Conservation (phyloP, 306 rosid genomes). For the Erythrophleum fordii region DNA sequence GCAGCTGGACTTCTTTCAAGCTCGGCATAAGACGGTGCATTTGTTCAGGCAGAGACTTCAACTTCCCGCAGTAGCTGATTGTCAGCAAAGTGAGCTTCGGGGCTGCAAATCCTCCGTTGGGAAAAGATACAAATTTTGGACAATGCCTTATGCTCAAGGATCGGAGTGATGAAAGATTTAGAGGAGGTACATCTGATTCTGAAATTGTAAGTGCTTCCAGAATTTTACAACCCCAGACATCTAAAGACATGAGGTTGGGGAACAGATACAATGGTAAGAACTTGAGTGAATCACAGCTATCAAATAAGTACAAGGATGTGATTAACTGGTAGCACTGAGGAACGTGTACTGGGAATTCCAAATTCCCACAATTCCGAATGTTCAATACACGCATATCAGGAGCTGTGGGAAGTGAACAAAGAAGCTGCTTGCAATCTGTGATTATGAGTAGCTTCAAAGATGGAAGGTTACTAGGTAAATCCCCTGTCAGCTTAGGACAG, state of each 20-base stretch:
- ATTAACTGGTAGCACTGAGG: constrained; percentile 26
- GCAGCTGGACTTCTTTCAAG: constrained; percentile 34
- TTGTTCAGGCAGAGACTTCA: constrained; percentile 47
- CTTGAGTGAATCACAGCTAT: constrained; percentile 44
- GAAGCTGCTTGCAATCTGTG: constrained; percentile 34
- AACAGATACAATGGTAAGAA: constrained; percentile 41
- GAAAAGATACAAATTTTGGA: constrained; percentile 41
- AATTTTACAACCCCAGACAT: constrained; percentile 38
- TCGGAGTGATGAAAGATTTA: constrained; percentile 16
- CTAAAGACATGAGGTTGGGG: constrained; percentile 45
- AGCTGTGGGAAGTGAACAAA: constrained; percentile 38
- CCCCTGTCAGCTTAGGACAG: constrained; percentile 40
- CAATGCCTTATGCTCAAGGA: constrained; percentile 41
- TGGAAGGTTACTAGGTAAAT: constrained; percentile 47
- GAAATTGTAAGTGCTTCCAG: constrained; percentile 41
- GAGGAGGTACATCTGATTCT: constrained; percentile 12
- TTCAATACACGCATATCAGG: constrained; percentile 20
- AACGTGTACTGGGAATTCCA: constrained; percentile 32
- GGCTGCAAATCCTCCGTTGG: constrained; percentile 37
- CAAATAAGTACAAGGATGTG: constrained; percentile 28
- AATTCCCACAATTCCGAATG: constrained; percentile 32
- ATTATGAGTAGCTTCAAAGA: constrained; percentile 43
- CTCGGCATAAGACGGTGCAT: constrained; percentile 44
- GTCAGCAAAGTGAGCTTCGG: constrained; percentile 39
- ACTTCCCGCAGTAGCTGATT: constrained; percentile 36